Evolutionary conservation across 805 yeast species (phyloP).

Genomic region (Scheffersomyces ergatensis): DNA sequence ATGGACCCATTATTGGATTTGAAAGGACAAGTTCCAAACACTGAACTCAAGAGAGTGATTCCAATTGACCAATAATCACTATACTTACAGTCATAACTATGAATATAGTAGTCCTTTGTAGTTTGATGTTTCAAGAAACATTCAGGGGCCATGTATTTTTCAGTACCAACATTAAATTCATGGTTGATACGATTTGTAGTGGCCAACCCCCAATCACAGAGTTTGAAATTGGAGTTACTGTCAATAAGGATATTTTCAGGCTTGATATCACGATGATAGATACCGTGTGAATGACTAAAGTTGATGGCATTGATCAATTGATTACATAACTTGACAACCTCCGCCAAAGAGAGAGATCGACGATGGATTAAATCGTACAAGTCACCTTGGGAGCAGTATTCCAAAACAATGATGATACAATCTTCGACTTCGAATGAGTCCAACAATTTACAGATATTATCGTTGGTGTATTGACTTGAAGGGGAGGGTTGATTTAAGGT

Average conservation of each 20-base stretch:
- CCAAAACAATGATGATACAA: constrained; percentile 57
- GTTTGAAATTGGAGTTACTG: constrained; percentile 50
- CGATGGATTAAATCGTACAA: constrained; percentile 54
- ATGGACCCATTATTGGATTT: constrained; percentile 18
- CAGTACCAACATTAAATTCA: constrained; percentile 52
- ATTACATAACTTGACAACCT: constrained; percentile 39
- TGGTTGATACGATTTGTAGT: constrained; percentile 30
- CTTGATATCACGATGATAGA: constrained; percentile 70
- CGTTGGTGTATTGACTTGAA: constrained; percentile 7
- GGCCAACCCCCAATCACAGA: constrained; percentile 76
- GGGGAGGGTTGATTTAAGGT: constrained; percentile 36
- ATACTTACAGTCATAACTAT: constrained; percentile 32
- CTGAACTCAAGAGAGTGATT: constrained; percentile 45
- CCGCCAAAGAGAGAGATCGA: constrained; percentile 11
- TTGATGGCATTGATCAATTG: constrained; percentile 53
- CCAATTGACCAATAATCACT: constrained; percentile 60
- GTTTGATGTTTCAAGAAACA: constrained; percentile 20
- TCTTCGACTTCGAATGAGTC: constrained; percentile 55
- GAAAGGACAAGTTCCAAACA: constrained; percentile 55
- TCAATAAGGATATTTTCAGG: constrained; percentile 68
- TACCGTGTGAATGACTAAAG: constrained; percentile 55
- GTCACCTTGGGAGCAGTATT: constrained; percentile 67
- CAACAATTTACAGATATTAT: constrained; percentile 53
- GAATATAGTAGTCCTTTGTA: constrained; percentile 16
- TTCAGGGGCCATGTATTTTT: constrained; percentile 61